Evolutionary conservation across 441 rosid genomes (phyloP).

Genomic region (Rhodomyrtus psidioides): DNA sequence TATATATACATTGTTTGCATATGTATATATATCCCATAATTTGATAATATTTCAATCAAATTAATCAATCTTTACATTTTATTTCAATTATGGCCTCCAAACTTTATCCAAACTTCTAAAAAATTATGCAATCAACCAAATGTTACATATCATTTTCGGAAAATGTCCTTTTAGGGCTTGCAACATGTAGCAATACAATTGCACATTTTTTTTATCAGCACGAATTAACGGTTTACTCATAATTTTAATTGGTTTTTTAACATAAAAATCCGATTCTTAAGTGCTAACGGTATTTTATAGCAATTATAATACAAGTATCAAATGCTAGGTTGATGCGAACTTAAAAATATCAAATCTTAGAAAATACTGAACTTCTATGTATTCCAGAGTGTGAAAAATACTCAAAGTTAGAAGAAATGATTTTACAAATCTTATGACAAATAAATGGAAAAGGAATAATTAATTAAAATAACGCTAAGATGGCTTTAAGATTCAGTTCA

Average conservation of each 20-base stretch:
- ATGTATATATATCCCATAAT: too few relatives aligned
- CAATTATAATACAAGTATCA: not conserved
- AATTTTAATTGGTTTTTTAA: not conserved
- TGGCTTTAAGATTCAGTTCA: not conserved
- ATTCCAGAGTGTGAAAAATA: not conserved
- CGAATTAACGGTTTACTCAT: not conserved
- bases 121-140: not conserved
- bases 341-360: not conserved
- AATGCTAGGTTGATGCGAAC: not conserved
- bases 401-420: not conserved
- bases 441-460: not conserved
- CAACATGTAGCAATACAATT: not conserved
- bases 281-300: rapidly evolving
- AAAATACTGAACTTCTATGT: too few relatives aligned
- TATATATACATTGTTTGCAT: too few relatives aligned
- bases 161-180: rapidly evolving
- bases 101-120: not conserved
- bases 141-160: not conserved
- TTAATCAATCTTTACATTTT: not conserved
- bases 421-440: not conserved
- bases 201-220: not conserved
- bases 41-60: too few relatives aligned
- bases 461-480: not conserved
- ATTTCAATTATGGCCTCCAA: not conserved
- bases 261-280: not conserved